Percentiles rank a stretch among this genome's conserved stretches.
These are phyloP conservation scores for Batrachochytrium dendrobatidis DNA, from an alignment of 371 early-diverging fungal genomes.

Conservation along the genomic window DNA sequence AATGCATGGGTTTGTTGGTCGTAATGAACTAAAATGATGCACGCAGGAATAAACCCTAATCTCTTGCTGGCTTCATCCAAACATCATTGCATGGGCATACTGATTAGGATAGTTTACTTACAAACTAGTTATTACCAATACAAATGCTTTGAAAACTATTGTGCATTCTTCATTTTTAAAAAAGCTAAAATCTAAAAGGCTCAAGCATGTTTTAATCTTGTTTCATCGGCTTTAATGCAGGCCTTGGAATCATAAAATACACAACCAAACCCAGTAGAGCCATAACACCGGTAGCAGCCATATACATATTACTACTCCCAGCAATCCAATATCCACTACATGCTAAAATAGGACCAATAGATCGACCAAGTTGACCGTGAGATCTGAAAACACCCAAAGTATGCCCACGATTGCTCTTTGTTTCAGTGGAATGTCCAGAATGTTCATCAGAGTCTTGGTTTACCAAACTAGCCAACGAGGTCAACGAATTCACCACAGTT, in stretches of 20 bases:
- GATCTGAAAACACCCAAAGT: conserved; percentile 82
- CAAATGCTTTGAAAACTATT: too few relatives aligned
- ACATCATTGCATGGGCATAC: not conserved
- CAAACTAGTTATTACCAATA: too few relatives aligned
- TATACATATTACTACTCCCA: conserved; percentile 41
- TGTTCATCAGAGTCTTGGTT: conserved; percentile 4
- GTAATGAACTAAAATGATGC: too few relatives aligned
- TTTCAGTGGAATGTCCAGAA: conserved; percentile 29
- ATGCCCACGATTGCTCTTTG: conserved; percentile 45
- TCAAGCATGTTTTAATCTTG: too few relatives aligned
- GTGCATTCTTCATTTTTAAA: too few relatives aligned
- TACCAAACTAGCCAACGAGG: conserved; percentile 54
- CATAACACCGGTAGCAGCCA: conserved; percentile 14
- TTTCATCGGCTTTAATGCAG: too few relatives aligned
- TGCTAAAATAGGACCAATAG: conserved; percentile 80
- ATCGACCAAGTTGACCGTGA: conserved; percentile 86
- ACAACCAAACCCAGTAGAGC: conserved; percentile 6
- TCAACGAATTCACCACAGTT: conserved; percentile 88
- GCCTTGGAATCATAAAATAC: too few relatives aligned
- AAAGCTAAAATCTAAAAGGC: too few relatives aligned
- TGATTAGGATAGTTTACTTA: too few relatives aligned
- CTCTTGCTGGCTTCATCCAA: not conserved
- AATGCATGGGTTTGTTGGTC: not conserved
- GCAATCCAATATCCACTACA: conserved; percentile 83
- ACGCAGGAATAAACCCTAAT: too few relatives aligned